Percentiles rank a stretch among this genome's conserved stretches.
phyloP scores from a whole-genome alignment of 78 protist species.

The Dictyostelium capitatum region DNA sequence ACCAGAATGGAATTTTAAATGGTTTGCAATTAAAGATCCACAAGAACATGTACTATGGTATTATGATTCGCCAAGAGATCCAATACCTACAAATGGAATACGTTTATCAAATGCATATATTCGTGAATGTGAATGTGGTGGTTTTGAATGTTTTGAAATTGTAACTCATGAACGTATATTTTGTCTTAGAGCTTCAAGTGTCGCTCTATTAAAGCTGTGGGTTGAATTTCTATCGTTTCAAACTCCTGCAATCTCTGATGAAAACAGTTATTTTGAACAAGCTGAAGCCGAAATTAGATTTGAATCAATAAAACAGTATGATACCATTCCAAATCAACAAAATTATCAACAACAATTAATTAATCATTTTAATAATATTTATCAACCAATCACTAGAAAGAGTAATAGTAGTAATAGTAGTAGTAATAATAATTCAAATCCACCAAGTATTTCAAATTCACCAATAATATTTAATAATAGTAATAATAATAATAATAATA shows the following conservation, averaged over 20 bases:
- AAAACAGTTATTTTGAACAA: slow-evolving; percentile 51
- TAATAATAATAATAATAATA: not conserved
- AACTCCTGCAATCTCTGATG: slow-evolving; percentile 62
- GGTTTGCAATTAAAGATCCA: slow-evolving; percentile 54
- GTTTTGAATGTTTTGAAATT: slow-evolving; percentile 58
- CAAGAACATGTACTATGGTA: slow-evolving; percentile 62
- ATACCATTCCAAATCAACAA: not conserved
- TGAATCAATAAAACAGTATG: slow-evolving; percentile 32
- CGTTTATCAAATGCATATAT: slow-evolving; percentile 47
- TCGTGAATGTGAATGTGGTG: slow-evolving; percentile 65
- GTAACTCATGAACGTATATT: slow-evolving; percentile 56
- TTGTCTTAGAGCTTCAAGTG: slow-evolving; percentile 43
- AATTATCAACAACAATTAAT: not conserved
- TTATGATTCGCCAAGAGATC: slow-evolving; percentile 61
- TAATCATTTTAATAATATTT: not conserved
- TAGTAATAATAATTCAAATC: not conserved
- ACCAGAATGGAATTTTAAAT: slow-evolving; percentile 46
- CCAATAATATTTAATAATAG: not conserved
- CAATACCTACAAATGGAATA: slow-evolving; percentile 25
- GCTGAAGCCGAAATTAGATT: slow-evolving; percentile 38
- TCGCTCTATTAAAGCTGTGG: slow-evolving; percentile 32
- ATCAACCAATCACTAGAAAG: not conserved
- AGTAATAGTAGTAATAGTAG: not conserved
- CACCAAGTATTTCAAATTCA: not conserved
- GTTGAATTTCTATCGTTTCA: slow-evolving; percentile 62